Percentiles rank a stretch among this genome's conserved stretches.
phyloP scores from a whole-genome alignment of 768 basidiomycete species.

The Botryobasidium botryosum region DNA sequence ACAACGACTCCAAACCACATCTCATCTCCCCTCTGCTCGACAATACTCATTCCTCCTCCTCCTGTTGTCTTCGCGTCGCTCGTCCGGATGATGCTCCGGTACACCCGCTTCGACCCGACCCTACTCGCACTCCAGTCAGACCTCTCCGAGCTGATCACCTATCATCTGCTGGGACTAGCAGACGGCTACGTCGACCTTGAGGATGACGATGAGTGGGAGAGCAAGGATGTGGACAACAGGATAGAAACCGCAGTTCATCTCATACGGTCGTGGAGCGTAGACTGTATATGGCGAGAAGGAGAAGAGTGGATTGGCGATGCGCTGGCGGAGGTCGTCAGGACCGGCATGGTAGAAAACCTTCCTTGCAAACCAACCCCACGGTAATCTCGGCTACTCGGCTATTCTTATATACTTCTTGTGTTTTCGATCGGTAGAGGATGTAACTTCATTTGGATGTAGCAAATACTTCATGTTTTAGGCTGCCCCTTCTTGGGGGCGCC shows the following conservation, averaged over 20 bases:
- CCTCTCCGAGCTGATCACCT: constrained; percentile 23
- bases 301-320: constrained; percentile 24
- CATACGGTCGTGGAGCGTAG: constrained; percentile 13
- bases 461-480: too few species aligned
- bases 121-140: constrained; percentile 18
- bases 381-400: too few species aligned
- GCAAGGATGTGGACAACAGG: constrained; percentile 12
- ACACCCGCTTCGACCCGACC: constrained; percentile 15
- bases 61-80: constrained; percentile 22
- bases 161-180: constrained; percentile 18
- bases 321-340: too few species aligned
- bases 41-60: constrained; percentile 18
- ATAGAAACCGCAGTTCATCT: constrained; percentile 15
- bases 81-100: constrained; percentile 20
- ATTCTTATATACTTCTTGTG: too few species aligned
- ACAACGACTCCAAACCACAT: too few species aligned
- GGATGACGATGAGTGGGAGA: constrained; percentile 18
- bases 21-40: constrained; percentile 12
- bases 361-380: too few species aligned
- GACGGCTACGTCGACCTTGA: constrained; percentile 20
- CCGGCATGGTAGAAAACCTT: too few species aligned
- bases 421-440: too few species aligned
- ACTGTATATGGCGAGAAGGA: constrained; percentile 11
- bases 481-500: too few species aligned
- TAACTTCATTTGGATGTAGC: too few species aligned